These are phyloP conservation scores for Globisporangium echinulatum DNA, from an alignment of 352 stramenopile genomes.

Conservation along the genomic window DNA sequence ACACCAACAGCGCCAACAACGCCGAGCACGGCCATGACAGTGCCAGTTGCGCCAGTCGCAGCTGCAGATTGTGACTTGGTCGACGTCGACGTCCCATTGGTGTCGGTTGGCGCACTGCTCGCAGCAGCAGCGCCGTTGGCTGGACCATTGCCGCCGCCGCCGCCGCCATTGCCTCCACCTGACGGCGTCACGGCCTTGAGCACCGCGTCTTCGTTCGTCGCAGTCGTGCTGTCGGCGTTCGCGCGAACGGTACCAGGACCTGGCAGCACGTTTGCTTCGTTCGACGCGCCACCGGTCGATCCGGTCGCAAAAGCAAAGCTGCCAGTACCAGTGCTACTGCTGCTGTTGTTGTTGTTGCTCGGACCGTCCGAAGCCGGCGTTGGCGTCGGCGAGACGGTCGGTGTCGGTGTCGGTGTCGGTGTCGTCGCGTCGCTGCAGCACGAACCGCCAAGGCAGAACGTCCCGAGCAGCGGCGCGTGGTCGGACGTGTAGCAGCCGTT, in stretches of 20 bases:
- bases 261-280: constrained; percentile 11
- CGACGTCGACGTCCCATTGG: constrained; percentile 6
- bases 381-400: not conserved
- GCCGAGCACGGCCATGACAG: constrained; percentile 44
- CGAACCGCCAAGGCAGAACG: constrained; percentile 48
- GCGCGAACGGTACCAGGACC: constrained; percentile 7
- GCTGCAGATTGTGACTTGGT: constrained; percentile 18
- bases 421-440: constrained; percentile 36
- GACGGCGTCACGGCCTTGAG: not conserved
- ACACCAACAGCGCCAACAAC: constrained; percentile 30
- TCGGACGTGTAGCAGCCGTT: constrained; percentile 70
- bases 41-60: constrained; percentile 32
- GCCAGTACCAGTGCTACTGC: not conserved
- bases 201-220: not conserved
- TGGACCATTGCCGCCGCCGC: not conserved
- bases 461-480: constrained; percentile 51
- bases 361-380: not conserved
- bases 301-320: not conserved
- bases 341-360: not conserved
- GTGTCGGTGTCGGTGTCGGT: constrained; percentile 6
- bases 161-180: no score
- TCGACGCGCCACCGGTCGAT: constrained; percentile 2
- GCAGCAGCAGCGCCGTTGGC: constrained; percentile 12
- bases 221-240: not conserved
- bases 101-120: constrained; percentile 6